A percentile compares a stretch with the other conserved stretches of the same genome.
These are phyloP conservation scores for Tothia fuscella DNA, from an alignment of 2,329 filamentous ascomycete species.

Conservation along the genomic window DNA sequence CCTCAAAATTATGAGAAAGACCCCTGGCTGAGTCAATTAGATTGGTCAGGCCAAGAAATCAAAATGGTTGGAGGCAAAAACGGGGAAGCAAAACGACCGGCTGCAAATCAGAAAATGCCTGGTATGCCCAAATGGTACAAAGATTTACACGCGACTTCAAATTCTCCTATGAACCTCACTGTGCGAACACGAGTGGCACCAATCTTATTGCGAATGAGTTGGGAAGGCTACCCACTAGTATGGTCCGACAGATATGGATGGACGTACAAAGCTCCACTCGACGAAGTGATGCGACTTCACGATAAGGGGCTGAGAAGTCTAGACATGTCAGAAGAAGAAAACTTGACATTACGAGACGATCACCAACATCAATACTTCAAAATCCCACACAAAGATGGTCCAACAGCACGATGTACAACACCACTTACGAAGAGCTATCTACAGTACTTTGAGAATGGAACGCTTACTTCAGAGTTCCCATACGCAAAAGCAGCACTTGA, in stretches of 20 bases:
- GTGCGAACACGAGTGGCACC: conserved; percentile 83
- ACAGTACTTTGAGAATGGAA: conserved; percentile 81
- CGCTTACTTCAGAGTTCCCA: conserved; percentile 70
- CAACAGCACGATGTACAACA: conserved; percentile 68
- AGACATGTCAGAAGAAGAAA: conserved; percentile 65
- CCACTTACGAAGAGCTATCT: conserved; percentile 89
- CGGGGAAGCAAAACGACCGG: conserved; percentile 77
- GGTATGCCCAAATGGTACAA: conserved; percentile 97
- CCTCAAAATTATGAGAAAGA: conserved; percentile 61
- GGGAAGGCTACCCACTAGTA: conserved; percentile 79
- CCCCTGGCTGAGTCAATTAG: conserved; percentile 84
- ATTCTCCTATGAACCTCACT: conserved; percentile 57
- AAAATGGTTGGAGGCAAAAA: conserved; percentile 89
- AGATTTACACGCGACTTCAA: conserved; percentile 62
- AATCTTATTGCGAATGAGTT: conserved; percentile 68
- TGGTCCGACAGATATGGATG: conserved; percentile 93
- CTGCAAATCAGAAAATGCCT: conserved; percentile 78
- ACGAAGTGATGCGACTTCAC: conserved; percentile 12
- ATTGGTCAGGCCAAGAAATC: conserved; percentile 90
- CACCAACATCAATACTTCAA: conserved; percentile 65
- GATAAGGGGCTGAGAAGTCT: conserved; percentile 57
- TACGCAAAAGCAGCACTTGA: conserved; percentile 92
- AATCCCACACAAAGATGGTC: conserved; percentile 91
- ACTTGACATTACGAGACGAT: conserved; percentile 55
- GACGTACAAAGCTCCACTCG: conserved; percentile 67